These are phyloP conservation scores for Mycosphaerella sp. DNA, from an alignment of 2,329 filamentous ascomycete genomes.

Conservation along the genomic window DNA sequence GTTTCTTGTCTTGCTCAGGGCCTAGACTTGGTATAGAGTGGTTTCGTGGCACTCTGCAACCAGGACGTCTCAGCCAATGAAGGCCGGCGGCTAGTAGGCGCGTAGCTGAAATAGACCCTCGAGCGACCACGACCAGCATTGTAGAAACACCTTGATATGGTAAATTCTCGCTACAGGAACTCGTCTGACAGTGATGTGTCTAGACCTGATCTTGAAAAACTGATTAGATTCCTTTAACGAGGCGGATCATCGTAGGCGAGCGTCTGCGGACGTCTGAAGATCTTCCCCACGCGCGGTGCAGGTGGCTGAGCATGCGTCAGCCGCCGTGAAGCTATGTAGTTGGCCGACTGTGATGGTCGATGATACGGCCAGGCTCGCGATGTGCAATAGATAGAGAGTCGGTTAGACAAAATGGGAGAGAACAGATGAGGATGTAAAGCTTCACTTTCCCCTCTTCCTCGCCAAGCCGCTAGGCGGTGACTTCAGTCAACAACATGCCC, in stretches of 20 bases:
- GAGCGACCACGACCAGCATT: conserved; percentile 9
- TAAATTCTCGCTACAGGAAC: neutral
- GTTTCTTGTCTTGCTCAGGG: conserved; percentile 18
- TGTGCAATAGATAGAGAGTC: no score
- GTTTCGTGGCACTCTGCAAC: conserved; percentile 18
- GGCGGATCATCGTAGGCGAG: conserved; percentile 11
- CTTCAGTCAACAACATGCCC: no score
- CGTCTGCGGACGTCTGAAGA: conserved; percentile 23
- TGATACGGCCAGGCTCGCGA: no score
- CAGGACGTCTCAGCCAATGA: conserved; percentile 19
- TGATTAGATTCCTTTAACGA: neutral
- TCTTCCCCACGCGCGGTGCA: conserved; percentile 10
- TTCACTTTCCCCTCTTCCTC: no score
- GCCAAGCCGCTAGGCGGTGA: no score
- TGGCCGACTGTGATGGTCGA: no score
- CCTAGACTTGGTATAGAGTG: conserved; percentile 8
- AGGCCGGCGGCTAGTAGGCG: conserved; percentile 23
- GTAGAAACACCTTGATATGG: neutral
- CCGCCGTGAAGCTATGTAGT: no score
- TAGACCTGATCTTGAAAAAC: conserved; percentile 2
- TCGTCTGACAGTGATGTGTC: neutral
- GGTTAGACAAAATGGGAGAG: no score
- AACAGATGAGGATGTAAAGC: no score
- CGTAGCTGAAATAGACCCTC: conserved; percentile 17
- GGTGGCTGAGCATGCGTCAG: conserved; percentile 6